Percentiles rank a stretch among this genome's conserved stretches.
phyloP scores from a whole-genome alignment of 345 rosid species.

The Citrus inodora region DNA sequence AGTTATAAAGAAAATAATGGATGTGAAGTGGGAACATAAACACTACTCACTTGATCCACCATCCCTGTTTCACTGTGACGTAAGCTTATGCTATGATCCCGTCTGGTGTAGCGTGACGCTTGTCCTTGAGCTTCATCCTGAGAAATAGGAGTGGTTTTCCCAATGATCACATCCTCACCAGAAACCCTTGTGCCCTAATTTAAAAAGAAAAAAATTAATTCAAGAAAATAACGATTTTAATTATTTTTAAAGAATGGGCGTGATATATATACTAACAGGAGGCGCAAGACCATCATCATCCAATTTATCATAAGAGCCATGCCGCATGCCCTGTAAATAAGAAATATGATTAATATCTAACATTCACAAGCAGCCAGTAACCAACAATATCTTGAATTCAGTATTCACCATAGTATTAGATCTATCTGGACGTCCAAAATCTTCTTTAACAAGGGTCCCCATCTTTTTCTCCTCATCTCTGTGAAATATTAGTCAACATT shows the following conservation, averaged over 20 bases:
- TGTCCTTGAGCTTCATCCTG: constrained; percentile 95
- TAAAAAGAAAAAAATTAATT: background rate
- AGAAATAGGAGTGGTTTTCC: constrained; percentile 89
- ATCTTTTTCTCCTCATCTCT: constrained; percentile 99
- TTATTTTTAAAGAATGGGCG: background rate
- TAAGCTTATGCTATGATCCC: constrained; percentile 94
- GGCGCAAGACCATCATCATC: constrained; percentile 99
- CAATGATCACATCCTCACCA: constrained; percentile 96
- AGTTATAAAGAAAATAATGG: background rate
- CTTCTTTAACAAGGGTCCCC: constrained; percentile 98
- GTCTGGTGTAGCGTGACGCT: constrained; percentile 69
- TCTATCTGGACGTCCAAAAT: constrained; percentile 94
- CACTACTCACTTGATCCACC: constrained; percentile 80
- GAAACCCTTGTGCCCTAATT: constrained; percentile 90
- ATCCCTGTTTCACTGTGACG: constrained; percentile 98
- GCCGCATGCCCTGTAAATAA: constrained; percentile 83
- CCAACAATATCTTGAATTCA: constrained; percentile 2
- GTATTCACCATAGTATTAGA: constrained; percentile 74
- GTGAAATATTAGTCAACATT: constrained; percentile 7
- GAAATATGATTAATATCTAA: constrained; percentile 12
- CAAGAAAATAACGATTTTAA: background rate
- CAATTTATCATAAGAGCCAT: constrained; percentile 95
- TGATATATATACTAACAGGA: constrained; percentile 57
- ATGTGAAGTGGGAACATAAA: background rate
- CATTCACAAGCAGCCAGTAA: constrained; percentile 3